Conservation (phyloP, 2,329 filamentous ascomycete genomes). For the Sphaerulina musiva region DNA sequence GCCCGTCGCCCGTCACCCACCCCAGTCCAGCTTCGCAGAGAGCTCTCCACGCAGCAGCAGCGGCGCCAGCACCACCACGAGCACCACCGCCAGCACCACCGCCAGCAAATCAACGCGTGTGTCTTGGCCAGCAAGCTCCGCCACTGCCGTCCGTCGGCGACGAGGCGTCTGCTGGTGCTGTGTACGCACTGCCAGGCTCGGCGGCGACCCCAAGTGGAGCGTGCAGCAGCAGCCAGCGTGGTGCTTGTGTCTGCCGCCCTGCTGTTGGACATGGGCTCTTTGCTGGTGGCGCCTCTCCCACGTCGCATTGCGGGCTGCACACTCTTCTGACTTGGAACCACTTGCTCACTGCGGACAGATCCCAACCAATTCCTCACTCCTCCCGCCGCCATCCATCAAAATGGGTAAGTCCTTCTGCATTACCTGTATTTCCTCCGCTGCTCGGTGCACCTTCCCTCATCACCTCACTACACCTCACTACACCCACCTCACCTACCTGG, state of each 20-base stretch:
- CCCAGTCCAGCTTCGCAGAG: neutral
- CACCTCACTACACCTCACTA: neutral
- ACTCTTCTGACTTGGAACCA: slow-evolving; percentile 10
- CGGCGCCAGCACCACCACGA: neutral
- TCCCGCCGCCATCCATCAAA: slow-evolving; percentile 2
- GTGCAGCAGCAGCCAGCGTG: neutral
- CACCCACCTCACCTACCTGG: neutral
- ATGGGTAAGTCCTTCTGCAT: slow-evolving; percentile 13
- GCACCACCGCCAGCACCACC: too few species aligned
- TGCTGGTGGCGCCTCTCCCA: slow-evolving; percentile 10
- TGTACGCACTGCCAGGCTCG: slow-evolving; percentile 1
- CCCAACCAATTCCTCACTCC: slow-evolving; percentile 8
- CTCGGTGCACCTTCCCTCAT: neutral
- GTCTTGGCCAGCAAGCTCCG: neutral
- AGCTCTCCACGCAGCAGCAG: slow-evolving; percentile 3
- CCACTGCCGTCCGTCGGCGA: neutral
- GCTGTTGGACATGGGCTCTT: slow-evolving; percentile 1
- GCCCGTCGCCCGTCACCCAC: neutral
- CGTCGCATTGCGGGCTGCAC: slow-evolving; percentile 4
- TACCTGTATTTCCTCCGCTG: neutral
- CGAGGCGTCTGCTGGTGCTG: neutral
- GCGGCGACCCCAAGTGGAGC: neutral
- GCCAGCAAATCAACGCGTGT: neutral
- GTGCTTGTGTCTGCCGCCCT: neutral
- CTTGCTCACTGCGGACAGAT: slow-evolving; percentile 9